Evolutionary conservation across 176 grass and related monocot genomes (phyloP).

Genomic region (Typha latifolia): DNA sequence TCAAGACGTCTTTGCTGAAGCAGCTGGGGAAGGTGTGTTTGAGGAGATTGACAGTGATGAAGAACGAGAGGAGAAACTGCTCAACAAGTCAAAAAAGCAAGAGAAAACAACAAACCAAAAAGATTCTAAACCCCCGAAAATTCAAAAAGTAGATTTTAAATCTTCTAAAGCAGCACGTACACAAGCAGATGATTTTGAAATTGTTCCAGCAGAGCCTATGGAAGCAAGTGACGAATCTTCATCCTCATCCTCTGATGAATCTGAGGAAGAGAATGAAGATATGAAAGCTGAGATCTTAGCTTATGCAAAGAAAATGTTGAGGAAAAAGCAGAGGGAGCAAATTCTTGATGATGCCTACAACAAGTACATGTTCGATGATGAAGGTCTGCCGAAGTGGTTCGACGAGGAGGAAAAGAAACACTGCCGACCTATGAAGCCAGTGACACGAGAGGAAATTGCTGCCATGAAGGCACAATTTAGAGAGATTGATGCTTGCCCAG

Average conservation of each 20-base stretch:
- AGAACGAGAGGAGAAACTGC: slow-evolving; percentile 37
- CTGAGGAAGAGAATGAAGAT: slow-evolving; percentile 47
- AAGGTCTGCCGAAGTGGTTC: slow-evolving; percentile 81
- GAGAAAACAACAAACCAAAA: slow-evolving; percentile 19
- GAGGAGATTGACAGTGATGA: slow-evolving; percentile 62
- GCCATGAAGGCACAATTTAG: slow-evolving; percentile 80
- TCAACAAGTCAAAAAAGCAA: slow-evolving; percentile 26
- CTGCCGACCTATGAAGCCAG: slow-evolving; percentile 49
- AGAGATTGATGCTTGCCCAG: slow-evolving; percentile 79
- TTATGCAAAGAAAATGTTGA: slow-evolving; percentile 90
- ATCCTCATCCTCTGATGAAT: slow-evolving; percentile 63
- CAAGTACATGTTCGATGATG: slow-evolving; percentile 86
- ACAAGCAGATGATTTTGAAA: slow-evolving; percentile 65
- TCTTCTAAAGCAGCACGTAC: slow-evolving; percentile 10
- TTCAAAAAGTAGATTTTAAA: background rate
- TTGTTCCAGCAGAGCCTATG: slow-evolving; percentile 71
- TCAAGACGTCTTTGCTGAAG: slow-evolving; percentile 68
- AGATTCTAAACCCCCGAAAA: background rate
- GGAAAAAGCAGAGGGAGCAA: slow-evolving; percentile 94
- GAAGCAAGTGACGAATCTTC: slow-evolving; percentile 39
- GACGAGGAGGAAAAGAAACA: slow-evolving; percentile 81
- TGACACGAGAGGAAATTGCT: slow-evolving; percentile 70
- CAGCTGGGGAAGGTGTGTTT: slow-evolving; percentile 16
- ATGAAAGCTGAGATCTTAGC: slow-evolving; percentile 81
- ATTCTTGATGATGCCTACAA: slow-evolving; percentile 90